Percentiles rank a stretch among this genome's conserved stretches.
phyloP scores from a whole-genome alignment of 148 eudicot species.

The Chenopodium formosanum region DNA sequence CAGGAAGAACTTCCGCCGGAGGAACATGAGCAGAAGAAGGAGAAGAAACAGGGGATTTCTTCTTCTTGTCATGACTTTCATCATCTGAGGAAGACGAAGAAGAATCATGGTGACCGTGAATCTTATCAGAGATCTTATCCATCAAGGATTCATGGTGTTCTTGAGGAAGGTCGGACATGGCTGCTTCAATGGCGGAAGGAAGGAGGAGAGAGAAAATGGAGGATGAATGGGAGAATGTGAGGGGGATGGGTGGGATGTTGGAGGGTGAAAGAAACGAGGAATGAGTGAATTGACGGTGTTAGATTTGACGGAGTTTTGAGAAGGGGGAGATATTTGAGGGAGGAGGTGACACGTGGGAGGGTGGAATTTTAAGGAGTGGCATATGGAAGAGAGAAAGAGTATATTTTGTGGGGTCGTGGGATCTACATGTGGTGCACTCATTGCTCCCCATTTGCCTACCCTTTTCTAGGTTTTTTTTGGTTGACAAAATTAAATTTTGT shows the following conservation, averaged over 20 bases:
- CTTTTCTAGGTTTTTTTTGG: too few species aligned
- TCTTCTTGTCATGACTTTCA: conserved; percentile 32
- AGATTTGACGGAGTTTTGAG: neutral
- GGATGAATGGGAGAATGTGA: too few species aligned
- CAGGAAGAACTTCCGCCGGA: conserved; percentile 33
- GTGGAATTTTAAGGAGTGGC: conserved; percentile 6
- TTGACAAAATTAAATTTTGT: too few species aligned
- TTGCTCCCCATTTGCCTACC: conserved; percentile 21
- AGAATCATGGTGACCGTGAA: conserved; percentile 32
- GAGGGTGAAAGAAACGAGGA: neutral
- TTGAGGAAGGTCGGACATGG: conserved; percentile 50
- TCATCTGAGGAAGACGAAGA: conserved; percentile 52
- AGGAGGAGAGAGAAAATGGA: neutral
- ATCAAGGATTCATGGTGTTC: conserved; percentile 52
- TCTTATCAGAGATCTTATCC: conserved; percentile 59
- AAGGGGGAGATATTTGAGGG: conserved; percentile 21
- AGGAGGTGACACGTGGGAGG: conserved; percentile 27
- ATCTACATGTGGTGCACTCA: conserved; percentile 26
- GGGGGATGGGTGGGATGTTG: too few species aligned
- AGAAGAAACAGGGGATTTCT: conserved; percentile 4
- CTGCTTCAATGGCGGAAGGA: conserved; percentile 9
- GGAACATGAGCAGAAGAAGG: conserved; percentile 33
- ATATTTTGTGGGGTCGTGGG: conserved; percentile 18
- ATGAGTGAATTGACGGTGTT: neutral
- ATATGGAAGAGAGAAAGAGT: neutral